Evolutionary conservation across 148 eudicot species (phyloP).

Genomic region (Fagopyrum homotropicum): DNA sequence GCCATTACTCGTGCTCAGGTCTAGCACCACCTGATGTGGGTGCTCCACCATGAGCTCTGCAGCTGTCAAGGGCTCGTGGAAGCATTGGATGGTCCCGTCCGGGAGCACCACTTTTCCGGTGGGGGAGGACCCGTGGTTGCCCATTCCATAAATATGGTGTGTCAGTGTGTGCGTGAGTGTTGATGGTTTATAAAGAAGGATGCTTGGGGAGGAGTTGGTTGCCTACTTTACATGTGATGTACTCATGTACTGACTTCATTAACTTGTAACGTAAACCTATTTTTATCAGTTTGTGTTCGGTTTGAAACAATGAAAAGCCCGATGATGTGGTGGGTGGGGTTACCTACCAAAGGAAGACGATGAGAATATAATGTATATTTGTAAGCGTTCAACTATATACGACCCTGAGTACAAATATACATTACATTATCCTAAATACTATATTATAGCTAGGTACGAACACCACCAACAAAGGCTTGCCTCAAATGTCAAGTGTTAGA

Average conservation of each 20-base stretch:
- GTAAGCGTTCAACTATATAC: constrained; percentile 5
- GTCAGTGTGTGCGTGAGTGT: background rate
- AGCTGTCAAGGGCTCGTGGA: constrained; percentile 41
- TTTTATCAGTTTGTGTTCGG: background rate
- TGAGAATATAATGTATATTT: background rate
- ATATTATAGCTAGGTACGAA: background rate
- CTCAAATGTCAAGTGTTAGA: background rate
- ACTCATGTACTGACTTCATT: constrained; percentile 4
- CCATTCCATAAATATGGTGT: background rate
- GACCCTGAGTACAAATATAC: background rate
- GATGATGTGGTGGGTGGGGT: background rate
- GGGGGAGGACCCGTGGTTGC: background rate
- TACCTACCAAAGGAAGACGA: background rate
- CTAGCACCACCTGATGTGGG: constrained; percentile 76
- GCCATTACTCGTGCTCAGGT: constrained; percentile 20
- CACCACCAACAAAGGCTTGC: background rate
- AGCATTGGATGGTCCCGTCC: constrained; percentile 45
- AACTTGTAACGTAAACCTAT: background rate
- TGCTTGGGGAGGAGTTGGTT: constrained; percentile 11
- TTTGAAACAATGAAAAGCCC: background rate
- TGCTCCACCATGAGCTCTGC: constrained; percentile 85
- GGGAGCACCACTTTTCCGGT: constrained; percentile 55
- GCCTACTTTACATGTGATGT: background rate
- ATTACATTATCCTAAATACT: background rate
- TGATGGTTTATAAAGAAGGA: background rate